Conservation (phyloP, 1,284 basidiomycete species). For the Irpex rosettiformis region DNA sequence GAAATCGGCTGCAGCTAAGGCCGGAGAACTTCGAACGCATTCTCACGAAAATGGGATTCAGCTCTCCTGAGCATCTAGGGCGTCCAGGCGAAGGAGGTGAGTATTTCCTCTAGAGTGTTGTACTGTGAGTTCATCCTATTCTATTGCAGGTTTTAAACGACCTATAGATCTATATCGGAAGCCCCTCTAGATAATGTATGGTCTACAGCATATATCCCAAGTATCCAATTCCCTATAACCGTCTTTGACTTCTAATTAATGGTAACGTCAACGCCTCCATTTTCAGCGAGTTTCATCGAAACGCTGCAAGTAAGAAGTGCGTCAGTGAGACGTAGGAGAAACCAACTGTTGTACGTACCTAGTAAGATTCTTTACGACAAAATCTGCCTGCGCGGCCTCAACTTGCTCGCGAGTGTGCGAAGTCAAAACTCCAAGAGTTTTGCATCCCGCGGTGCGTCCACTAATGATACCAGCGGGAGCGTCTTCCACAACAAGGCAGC, state of each 20-base stretch:
- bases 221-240: background rate
- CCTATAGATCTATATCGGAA: constrained; percentile 46
- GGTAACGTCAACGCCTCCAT: constrained; percentile 41
- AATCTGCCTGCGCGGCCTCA: constrained; percentile 50
- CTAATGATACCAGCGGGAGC: constrained; percentile 78
- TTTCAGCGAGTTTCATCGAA: constrained; percentile 37
- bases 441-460: constrained; percentile 75
- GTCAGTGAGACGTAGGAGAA: background rate
- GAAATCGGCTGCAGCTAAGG: constrained; percentile 47
- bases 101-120: constrained; percentile 17
- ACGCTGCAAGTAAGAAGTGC: constrained; percentile 31
- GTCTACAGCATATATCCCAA: background rate
- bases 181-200: constrained; percentile 4
- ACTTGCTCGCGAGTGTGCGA: constrained; percentile 70
- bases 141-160: constrained; percentile 41
- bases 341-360: constrained; percentile 36
- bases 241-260: constrained; percentile 28
- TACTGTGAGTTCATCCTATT: background rate
- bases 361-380: constrained; percentile 61
- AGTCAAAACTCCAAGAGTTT: constrained; percentile 77
- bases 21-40: constrained; percentile 59
- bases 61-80: constrained; percentile 45
- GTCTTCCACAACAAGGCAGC: constrained; percentile 85
- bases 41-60: constrained; percentile 62
- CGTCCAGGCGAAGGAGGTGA: constrained; percentile 55